Percentiles rank a stretch among this genome's conserved stretches.
phyloP scores from a whole-genome alignment of 805 yeast species.

The Yarrowia sp. region DNA sequence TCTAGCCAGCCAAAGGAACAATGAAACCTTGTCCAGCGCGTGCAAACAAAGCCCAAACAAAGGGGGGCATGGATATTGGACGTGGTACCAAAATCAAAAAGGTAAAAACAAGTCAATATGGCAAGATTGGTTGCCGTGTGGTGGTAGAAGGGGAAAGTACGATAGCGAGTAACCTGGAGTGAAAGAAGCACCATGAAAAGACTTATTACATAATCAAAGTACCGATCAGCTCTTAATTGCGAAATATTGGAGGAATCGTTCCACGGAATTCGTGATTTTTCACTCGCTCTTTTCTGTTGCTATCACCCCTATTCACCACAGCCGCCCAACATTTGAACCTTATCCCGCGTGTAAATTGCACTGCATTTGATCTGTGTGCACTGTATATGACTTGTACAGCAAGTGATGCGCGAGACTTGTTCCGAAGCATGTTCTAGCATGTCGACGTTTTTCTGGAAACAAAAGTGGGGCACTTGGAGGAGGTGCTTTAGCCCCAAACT shows the following conservation, averaged over 20 bases:
- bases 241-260: background rate
- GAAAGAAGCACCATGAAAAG: background rate
- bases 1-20: slow-evolving; percentile 23
- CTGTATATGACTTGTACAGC: slow-evolving; percentile 13
- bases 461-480: too few species aligned
- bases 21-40: slow-evolving; percentile 18
- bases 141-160: background rate
- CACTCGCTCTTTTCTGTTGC: background rate
- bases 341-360: slow-evolving; percentile 6
- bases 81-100: background rate
- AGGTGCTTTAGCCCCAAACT: too few species aligned
- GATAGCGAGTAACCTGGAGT: background rate
- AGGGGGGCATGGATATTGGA: slow-evolving; percentile 19
- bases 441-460: background rate
- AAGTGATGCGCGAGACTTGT: slow-evolving; percentile 15
- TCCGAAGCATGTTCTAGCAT: background rate
- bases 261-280: background rate
- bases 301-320: slow-evolving; percentile 9
- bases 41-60: slow-evolving; percentile 5
- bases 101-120: slow-evolving; percentile 4
- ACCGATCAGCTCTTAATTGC: background rate
- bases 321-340: slow-evolving; percentile 15
- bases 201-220: background rate
- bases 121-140: slow-evolving; percentile 5
- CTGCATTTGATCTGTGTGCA: background rate